These are phyloP conservation scores for Neoboletus magnificus DNA, from an alignment of 768 basidiomycete species.

Conservation along the genomic window DNA sequence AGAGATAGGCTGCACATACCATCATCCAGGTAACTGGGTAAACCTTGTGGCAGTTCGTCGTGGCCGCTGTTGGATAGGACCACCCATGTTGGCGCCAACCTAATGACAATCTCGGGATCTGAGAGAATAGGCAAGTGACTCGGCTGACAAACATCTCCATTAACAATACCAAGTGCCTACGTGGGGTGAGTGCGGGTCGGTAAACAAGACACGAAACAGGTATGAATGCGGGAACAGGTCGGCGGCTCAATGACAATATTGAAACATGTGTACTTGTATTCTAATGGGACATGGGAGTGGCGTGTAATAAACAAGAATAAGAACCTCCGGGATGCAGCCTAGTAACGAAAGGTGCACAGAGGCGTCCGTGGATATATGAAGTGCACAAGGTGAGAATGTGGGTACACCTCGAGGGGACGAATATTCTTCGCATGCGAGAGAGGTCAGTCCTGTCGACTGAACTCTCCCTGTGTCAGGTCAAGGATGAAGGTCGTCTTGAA, in stretches of 20 bases:
- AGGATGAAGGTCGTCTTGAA: conserved; percentile 69
- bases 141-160: background rate
- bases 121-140: background rate
- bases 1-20: background rate
- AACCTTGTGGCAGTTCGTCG: background rate
- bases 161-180: background rate
- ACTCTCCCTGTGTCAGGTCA: conserved; percentile 79
- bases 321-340: conserved; percentile 9
- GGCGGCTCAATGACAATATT: conserved; percentile 8
- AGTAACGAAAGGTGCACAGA: background rate
- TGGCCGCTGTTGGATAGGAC: background rate
- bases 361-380: background rate
- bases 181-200: background rate
- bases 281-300: conserved; percentile 15
- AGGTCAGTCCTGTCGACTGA: conserved; percentile 61
- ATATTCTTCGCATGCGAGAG: background rate
- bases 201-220: background rate
- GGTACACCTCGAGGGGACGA: background rate
- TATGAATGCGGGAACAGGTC: background rate
- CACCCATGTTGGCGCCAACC: background rate
- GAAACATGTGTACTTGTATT: conserved; percentile 14
- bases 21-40: background rate
- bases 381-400: background rate
- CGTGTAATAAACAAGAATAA: conserved; percentile 24
- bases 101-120: background rate